Evolutionary conservation across 1,284 basidiomycete species (phyloP), one percentile per base, ranked within the genome.

Genomic region (Cystodermella granulosa): DNA sequence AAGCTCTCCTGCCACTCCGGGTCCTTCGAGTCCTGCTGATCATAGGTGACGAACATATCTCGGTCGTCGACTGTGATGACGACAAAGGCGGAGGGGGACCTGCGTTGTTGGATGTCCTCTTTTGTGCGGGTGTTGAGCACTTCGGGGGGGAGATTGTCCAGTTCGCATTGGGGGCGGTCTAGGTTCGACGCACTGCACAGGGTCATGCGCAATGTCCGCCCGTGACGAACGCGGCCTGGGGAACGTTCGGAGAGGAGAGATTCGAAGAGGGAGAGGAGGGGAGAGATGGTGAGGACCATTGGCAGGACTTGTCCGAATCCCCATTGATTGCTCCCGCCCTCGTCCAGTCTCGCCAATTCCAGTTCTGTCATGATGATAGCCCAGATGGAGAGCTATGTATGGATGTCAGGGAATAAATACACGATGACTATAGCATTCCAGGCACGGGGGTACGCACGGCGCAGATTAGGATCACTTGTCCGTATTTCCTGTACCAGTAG

Each of bases 361-460:
- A 58, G 52, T 37, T 58, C 55, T 3, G 57, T 58, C 57, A 58
- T 56, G 4, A 51, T 34, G 6, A 58, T 53, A n/a, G 55, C 57
- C 53, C 57, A 58, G 11, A 42, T 39, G 14, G 53, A 45, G 42
- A 56, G 43, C 57, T 58, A 24, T 21, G 23, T 14, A 31, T 8
- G n/a, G 8, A 31, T 31, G 26, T 31, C 8, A n/a, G 26, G 8
- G 8, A 31, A 31, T 31, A 31, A 31, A 31, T 31, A 31, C 26
- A 31, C n/a, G 26, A n/a, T 8, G 26, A 31, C 26, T n/a, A n/a
- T n/a, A n/a, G n/a, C n/a, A n/a, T n/a, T n/a, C n/a, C n/a, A n/a
- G 26, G 26, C 8, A 31, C 26, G 26, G 26, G 26, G 15, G 16
- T 34, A 44, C 51, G 42, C 24, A 55, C 56, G 3, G 54, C 38